These are phyloP conservation scores for Arxiozyma slooffiae DNA, from an alignment of 1,139 yeast species.

Conservation along the genomic window DNA sequence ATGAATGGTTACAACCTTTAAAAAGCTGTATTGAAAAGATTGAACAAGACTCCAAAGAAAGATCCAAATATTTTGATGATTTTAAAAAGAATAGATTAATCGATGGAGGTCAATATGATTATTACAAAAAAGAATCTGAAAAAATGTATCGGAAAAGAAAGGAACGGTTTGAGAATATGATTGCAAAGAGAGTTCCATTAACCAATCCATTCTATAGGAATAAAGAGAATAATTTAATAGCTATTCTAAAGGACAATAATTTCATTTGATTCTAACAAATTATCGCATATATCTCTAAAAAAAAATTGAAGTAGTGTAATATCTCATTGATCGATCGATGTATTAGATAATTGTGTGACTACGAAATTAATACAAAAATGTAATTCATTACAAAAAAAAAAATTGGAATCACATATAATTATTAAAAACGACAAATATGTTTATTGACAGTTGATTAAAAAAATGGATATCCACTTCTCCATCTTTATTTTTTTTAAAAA, in stretches of 20 bases:
- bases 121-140: constrained; percentile 12
- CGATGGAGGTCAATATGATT: constrained; percentile 14
- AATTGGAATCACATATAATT: constrained; percentile 25
- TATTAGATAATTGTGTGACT: constrained; percentile 52
- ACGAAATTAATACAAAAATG: constrained; percentile 75
- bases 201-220: constrained; percentile 16
- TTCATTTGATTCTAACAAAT: neutral
- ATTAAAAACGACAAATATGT: neutral
- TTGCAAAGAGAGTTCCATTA: constrained; percentile 13
- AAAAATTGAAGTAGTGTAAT: no score
- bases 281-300: neutral
- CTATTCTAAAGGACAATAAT: constrained; percentile 3
- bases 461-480: constrained; percentile 13
- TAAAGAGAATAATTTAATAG: constrained; percentile 9
- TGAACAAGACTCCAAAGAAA: constrained; percentile 7
- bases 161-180: constrained; percentile 13
- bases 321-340: constrained; percentile 60
- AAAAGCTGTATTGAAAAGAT: constrained; percentile 9
- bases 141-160: constrained; percentile 14
- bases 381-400: constrained; percentile 62
- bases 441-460: constrained; percentile 4
- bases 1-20: constrained; percentile 20
- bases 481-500: constrained; percentile 5
- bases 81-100: constrained; percentile 12
- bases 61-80: constrained; percentile 9